Conservation (phyloP, 2,329 filamentous ascomycete species). For the Pseudophaeomoniella oleicola region DNA sequence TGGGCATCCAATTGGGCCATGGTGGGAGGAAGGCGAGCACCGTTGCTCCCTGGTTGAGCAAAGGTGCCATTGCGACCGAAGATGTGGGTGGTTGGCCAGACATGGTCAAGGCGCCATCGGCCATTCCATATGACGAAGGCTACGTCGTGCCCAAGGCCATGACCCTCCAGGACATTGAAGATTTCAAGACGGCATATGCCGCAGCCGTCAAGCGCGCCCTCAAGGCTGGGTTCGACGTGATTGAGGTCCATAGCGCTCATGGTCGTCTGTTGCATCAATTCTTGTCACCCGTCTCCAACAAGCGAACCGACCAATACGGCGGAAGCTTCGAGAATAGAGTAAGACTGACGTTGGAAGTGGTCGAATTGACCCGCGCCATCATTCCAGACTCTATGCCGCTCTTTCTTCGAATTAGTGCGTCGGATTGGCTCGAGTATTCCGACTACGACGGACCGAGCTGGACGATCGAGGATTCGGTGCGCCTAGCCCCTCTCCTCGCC, state of each 20-base stretch:
- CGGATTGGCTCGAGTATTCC: conserved; percentile 44
- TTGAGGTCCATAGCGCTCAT: conserved; percentile 15
- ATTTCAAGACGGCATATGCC: conserved; percentile 18
- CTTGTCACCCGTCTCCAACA: conserved; percentile 12
- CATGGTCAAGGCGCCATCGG: conserved; percentile 10
- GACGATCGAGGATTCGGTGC: conserved; percentile 23
- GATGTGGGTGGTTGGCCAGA: conserved; percentile 11
- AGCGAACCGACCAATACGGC: conserved; percentile 12
- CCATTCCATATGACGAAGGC: conserved; percentile 8
- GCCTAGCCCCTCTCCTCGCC: conserved; percentile 25
- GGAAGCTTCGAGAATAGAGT: conserved; percentile 51
- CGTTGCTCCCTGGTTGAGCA: conserved; percentile 34
- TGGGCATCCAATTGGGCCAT: conserved; percentile 69
- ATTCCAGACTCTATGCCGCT: conserved; percentile 40
- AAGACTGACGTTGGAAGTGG: conserved; percentile 42
- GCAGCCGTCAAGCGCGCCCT: conserved; percentile 18
- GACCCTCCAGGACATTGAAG: conserved; percentile 18
- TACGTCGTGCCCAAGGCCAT: conserved; percentile 12
- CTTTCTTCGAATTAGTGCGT: conserved; percentile 45
- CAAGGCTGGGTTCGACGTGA: conserved; percentile 18
- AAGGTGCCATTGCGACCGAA: conserved; percentile 6
- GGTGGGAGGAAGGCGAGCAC: conserved; percentile 53
- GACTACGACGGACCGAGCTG: conserved; percentile 16
- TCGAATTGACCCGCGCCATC: conserved; percentile 21
- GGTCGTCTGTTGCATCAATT: conserved; percentile 16